These are phyloP conservation scores for Dissoconium aciculare DNA, from an alignment of 2,329 filamentous ascomycete species.

Conservation along the genomic window DNA sequence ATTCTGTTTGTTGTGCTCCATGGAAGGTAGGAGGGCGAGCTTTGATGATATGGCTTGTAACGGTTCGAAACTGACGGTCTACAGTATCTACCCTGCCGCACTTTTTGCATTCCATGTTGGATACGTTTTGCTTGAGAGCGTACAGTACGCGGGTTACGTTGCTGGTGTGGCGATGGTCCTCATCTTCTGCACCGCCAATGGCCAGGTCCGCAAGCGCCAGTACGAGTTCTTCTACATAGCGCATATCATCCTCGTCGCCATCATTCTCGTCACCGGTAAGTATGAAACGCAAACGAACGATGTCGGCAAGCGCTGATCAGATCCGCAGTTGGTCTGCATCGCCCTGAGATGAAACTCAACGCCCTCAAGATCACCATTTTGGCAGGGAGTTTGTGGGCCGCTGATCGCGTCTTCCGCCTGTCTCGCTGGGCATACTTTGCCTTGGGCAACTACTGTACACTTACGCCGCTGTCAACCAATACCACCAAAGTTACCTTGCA, in stretches of 20 bases:
- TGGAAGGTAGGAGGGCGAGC: conserved; percentile 11
- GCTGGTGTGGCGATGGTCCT: conserved; percentile 14
- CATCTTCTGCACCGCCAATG: conserved; percentile 12
- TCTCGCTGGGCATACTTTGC: conserved; percentile 11
- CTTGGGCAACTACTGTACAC: conserved; percentile 8
- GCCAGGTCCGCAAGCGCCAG: conserved; percentile 10
- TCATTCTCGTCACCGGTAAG: conserved; percentile 11
- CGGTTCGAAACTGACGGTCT: neutral
- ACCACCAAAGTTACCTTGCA: conserved; percentile 12
- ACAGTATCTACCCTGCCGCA: neutral
- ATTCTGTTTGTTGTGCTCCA: conserved; percentile 13
- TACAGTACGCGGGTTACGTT: conserved; percentile 11
- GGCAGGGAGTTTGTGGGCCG: conserved; percentile 9
- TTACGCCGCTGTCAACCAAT: conserved; percentile 11
- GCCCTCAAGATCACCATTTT: conserved; percentile 12
- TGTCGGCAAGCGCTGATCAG: too few species aligned
- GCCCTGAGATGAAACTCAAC: conserved; percentile 9
- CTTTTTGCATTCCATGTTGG: neutral
- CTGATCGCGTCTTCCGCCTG: conserved; percentile 11
- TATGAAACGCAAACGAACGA: too few species aligned
- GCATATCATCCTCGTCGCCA: conserved; percentile 11
- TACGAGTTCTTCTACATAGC: conserved; percentile 16
- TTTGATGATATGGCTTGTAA: too few species aligned
- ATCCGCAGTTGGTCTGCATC: conserved; percentile 12
- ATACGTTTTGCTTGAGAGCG: neutral